A percentile compares a stretch with the other conserved stretches of the same genome.
phyloP scores from a whole-genome alignment of 2,329 filamentous ascomycete species.

The Mariannaea sp. region DNA sequence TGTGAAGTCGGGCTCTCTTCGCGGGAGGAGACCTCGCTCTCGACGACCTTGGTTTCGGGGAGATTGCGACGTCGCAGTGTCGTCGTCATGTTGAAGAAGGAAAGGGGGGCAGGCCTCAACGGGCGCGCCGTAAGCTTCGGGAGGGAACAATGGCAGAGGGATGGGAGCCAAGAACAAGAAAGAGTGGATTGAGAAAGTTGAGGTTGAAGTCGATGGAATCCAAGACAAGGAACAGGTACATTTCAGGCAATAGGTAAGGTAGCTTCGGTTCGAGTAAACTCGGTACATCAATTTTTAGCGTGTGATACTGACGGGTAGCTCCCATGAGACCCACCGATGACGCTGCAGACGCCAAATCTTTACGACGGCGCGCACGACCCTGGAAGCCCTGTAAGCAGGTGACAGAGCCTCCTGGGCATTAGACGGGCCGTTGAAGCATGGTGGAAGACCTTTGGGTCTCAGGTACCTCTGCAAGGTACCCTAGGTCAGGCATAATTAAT shows the following conservation, averaged over 20 bases:
- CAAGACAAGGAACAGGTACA: neutral
- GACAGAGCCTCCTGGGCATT: too few relatives aligned
- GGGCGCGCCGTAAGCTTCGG: slow-evolving; percentile 19
- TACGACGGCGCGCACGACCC: too few relatives aligned
- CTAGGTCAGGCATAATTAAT: too few relatives aligned
- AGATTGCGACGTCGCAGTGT: slow-evolving; percentile 42
- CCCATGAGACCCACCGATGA: slow-evolving; percentile 34
- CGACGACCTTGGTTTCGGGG: slow-evolving; percentile 28
- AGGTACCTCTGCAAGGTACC: too few relatives aligned
- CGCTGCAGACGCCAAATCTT: slow-evolving; percentile 29
- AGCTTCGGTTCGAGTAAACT: too few relatives aligned
- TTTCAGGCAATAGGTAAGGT: too few relatives aligned
- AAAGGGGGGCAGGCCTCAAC: slow-evolving; percentile 24
- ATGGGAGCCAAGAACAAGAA: slow-evolving; percentile 1
- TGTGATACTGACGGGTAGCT: slow-evolving; percentile 2
- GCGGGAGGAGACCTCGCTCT: slow-evolving; percentile 29
- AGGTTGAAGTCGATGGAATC: neutral
- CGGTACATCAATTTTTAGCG: too few relatives aligned
- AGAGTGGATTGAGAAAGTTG: slow-evolving; percentile 9
- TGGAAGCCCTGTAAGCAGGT: neutral
- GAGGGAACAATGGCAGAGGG: slow-evolving; percentile 13
- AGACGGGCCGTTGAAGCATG: too few relatives aligned
- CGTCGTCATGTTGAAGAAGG: slow-evolving; percentile 39
- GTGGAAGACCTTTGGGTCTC: too few relatives aligned
- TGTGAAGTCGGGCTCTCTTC: slow-evolving; percentile 38